Evolutionary conservation across 306 rosid species (phyloP).

Genomic region (Gynostemma pentaphyllum): DNA sequence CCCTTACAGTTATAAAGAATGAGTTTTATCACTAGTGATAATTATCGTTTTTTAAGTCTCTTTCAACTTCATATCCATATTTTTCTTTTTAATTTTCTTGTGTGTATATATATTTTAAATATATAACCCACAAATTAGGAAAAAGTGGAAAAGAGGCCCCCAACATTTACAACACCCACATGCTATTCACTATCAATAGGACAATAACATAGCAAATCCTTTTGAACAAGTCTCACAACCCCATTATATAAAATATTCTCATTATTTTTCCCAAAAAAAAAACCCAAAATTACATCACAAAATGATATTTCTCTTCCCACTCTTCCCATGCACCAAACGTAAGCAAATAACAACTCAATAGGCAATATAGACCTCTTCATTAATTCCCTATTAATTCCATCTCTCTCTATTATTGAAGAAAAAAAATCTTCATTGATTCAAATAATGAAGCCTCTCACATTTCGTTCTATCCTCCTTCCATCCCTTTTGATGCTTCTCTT

Average conservation of each 20-base stretch:
- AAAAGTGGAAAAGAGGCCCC: conserved; percentile 33
- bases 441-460: conserved; percentile 16
- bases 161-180: conserved; percentile 51
- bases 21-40: too few relatives aligned
- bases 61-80: too few relatives aligned
- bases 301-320: neutral
- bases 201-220: conserved; percentile 5
- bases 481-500: conserved; percentile 12
- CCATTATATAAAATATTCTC: neutral
- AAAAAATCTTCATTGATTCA: conserved; percentile 1
- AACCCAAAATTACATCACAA: neutral
- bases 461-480: neutral
- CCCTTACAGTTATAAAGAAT: too few relatives aligned
- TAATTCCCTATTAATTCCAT: conserved; percentile 1
- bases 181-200: conserved; percentile 50
- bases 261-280: neutral
- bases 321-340: conserved; percentile 19
- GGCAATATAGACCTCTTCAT: neutral
- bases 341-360: conserved; percentile 15
- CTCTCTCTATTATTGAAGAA: conserved; percentile 10
- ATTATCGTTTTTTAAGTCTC: too few relatives aligned
- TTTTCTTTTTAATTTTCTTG: too few relatives aligned
- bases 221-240: conserved; percentile 2
- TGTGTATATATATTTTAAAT: too few relatives aligned
- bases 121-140: too few relatives aligned